A percentile compares a stretch with the other conserved stretches of the same genome.
phyloP scores from a whole-genome alignment of 78 protist genomes.

The Chrysochromulina parva region DNA sequence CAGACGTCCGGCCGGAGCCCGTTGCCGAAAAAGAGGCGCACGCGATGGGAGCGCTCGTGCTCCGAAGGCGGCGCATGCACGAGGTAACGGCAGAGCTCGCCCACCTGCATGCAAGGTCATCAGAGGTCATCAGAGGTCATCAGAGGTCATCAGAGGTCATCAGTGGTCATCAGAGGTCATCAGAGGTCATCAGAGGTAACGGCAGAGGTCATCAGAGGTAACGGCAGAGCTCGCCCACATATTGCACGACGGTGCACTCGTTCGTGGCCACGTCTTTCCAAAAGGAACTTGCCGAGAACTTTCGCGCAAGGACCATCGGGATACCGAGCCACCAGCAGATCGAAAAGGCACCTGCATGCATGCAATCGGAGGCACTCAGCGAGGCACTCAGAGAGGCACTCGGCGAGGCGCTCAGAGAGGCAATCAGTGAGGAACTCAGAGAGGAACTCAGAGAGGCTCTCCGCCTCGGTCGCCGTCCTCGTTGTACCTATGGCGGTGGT shows the following conservation, averaged over 20 bases:
- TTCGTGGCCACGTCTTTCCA: conserved; percentile 4
- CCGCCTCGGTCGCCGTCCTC: neutral
- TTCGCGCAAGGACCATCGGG: neutral
- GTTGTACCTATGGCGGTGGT: too few relatives aligned
- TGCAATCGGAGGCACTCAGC: too few relatives aligned
- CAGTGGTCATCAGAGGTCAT: too few relatives aligned
- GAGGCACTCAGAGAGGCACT: too few relatives aligned
- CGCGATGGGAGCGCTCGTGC: conserved; percentile 13
- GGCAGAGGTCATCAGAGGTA: too few relatives aligned
- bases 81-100: conserved; percentile 62
- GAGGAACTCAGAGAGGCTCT: too few relatives aligned
- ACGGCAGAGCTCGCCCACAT: conserved; percentile 71
- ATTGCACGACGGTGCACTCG: conserved; percentile 37
- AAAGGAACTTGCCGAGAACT: conserved; percentile 38
- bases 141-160: too few relatives aligned
- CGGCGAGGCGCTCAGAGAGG: too few relatives aligned
- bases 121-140: too few relatives aligned
- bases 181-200: too few relatives aligned
- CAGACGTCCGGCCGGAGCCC: conserved; percentile 71
- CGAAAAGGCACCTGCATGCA: neutral
- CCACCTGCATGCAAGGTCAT: neutral
- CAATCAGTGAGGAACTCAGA: too few relatives aligned
- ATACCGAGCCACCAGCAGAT: neutral
- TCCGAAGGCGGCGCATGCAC: conserved; percentile 19
- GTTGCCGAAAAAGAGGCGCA: conserved; percentile 66